phyloP scores from a whole-genome alignment of 2,329 filamentous ascomycete species.

The Colletotrichum echinochloae region DNA sequence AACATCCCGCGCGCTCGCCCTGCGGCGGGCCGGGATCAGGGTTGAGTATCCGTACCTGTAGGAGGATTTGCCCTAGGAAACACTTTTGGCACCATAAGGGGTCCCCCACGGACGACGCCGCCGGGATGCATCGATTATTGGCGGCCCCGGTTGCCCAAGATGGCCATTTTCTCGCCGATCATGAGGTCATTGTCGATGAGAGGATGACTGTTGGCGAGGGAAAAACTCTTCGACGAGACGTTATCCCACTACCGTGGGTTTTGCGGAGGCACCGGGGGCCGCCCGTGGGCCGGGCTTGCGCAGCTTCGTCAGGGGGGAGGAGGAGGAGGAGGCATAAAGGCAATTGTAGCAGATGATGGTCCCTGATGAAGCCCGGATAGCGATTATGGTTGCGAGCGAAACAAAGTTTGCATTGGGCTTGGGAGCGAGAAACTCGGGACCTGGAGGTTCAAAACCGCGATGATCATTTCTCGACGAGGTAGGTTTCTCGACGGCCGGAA shows the following conservation, averaged over 20 bases:
- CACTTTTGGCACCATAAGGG: slow-evolving; percentile 6
- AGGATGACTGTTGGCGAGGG: slow-evolving; percentile 18
- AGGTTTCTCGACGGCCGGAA: slow-evolving; percentile 35
- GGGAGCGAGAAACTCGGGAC: slow-evolving; percentile 1
- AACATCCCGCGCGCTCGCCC: slow-evolving; percentile 24
- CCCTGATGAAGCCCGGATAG: slow-evolving; percentile 18
- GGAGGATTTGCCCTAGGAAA: slow-evolving; percentile 35
- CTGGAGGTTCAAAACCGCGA: neutral
- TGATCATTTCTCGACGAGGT: slow-evolving; percentile 38
- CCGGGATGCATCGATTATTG: slow-evolving; percentile 38
- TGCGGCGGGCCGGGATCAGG: slow-evolving; percentile 26
- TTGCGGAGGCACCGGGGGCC: slow-evolving; percentile 24
- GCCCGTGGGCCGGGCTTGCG: neutral
- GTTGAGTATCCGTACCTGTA: slow-evolving; percentile 1
- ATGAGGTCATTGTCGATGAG: slow-evolving; percentile 40
- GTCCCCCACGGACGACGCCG: slow-evolving; percentile 28
- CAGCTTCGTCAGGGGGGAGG: neutral
- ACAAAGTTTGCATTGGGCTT: slow-evolving; percentile 17
- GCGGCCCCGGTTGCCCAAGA: slow-evolving; percentile 33
- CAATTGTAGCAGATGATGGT: slow-evolving; percentile 19
- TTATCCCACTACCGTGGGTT: slow-evolving; percentile 35
- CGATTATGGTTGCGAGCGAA: slow-evolving; percentile 19
- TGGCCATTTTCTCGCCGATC: slow-evolving; percentile 29
- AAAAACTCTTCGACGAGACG: slow-evolving; percentile 30
- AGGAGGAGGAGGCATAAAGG: neutral